A percentile compares a stretch with the other conserved stretches of the same genome.
Evolutionary conservation across 2,329 filamentous ascomycete genomes (phyloP).

Genomic region (Zasmidium angulare): DNA sequence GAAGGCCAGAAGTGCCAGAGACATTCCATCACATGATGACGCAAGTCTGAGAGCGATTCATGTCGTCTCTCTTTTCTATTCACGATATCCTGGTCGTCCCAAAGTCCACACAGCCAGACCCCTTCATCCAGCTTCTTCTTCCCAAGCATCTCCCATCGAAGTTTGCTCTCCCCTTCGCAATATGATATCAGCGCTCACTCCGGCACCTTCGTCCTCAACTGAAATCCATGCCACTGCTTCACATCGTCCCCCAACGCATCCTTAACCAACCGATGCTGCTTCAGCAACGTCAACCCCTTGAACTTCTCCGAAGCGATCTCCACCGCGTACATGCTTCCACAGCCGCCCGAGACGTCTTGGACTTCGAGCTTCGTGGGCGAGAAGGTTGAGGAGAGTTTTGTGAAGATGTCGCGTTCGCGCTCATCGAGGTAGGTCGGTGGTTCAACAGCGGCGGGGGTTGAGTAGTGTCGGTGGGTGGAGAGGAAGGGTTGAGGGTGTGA

Average conservation of each 20-base stretch:
- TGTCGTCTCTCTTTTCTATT: background rate
- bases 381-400: constrained; percentile 44
- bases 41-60: background rate
- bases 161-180: too few species aligned
- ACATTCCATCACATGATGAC: too few species aligned
- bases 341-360: constrained; percentile 79
- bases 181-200: too few species aligned
- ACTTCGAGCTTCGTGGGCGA: constrained; percentile 53
- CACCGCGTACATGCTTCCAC: constrained; percentile 84
- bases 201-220: constrained; percentile 67
- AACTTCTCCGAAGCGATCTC: constrained; percentile 73
- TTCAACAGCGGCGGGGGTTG: constrained; percentile 24
- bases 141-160: background rate
- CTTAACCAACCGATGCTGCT: constrained; percentile 82
- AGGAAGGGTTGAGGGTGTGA: constrained; percentile 1
- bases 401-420: constrained; percentile 48
- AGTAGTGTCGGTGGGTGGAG: background rate
- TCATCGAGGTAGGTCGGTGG: constrained; percentile 50
- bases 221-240: constrained; percentile 79
- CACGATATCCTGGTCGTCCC: background rate
- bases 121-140: background rate
- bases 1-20: too few species aligned
- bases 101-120: background rate
- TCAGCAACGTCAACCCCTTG: constrained; percentile 68
- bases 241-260: constrained; percentile 70